Percentiles rank a stretch among this genome's conserved stretches.
Conservation (phyloP, 768 basidiomycete species). For the Suillus brevipes region DNA sequence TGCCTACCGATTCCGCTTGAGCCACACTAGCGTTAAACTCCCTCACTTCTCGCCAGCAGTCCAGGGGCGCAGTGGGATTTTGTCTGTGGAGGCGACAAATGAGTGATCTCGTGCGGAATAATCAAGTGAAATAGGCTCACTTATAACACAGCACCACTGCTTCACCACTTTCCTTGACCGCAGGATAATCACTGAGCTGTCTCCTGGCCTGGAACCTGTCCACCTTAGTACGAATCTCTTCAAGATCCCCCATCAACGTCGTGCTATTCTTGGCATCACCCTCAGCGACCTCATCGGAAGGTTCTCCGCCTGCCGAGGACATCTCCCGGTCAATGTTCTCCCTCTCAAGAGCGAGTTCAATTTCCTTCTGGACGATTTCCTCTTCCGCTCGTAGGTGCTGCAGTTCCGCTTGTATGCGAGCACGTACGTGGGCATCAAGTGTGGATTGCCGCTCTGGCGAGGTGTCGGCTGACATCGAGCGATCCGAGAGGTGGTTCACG, state of each 20-base stretch:
- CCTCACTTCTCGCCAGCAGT: slow-evolving; percentile 74
- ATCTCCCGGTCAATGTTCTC: slow-evolving; percentile 84
- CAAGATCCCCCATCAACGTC: slow-evolving; percentile 70
- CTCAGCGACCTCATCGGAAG: slow-evolving; percentile 38
- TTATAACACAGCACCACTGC: slow-evolving; percentile 74
- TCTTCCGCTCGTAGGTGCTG: slow-evolving; percentile 67
- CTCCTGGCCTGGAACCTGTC: slow-evolving; percentile 63
- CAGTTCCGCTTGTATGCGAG: slow-evolving; percentile 70
- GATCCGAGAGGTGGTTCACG: slow-evolving; percentile 75
- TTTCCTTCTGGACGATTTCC: slow-evolving; percentile 65
- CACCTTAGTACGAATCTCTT: slow-evolving; percentile 71
- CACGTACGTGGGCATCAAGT: slow-evolving; percentile 71
- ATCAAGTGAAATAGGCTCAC: slow-evolving; percentile 39
- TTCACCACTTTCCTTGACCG: slow-evolving; percentile 55
- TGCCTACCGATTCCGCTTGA: slow-evolving; percentile 64
- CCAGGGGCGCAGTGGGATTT: slow-evolving; percentile 54
- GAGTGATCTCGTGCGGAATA: slow-evolving; percentile 3
- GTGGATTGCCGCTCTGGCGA: slow-evolving; percentile 69
- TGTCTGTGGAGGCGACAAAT: slow-evolving; percentile 22
- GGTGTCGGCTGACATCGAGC: slow-evolving; percentile 55
- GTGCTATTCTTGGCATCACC: slow-evolving; percentile 57
- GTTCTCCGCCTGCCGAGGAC: slow-evolving; percentile 45
- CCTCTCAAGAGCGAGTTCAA: slow-evolving; percentile 78
- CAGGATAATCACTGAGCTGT: slow-evolving; percentile 53
- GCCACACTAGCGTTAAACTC: slow-evolving; percentile 71